These are phyloP conservation scores for Flagelloscypha sp. DNA, from an alignment of 768 basidiomycete species.

Conservation along the genomic window DNA sequence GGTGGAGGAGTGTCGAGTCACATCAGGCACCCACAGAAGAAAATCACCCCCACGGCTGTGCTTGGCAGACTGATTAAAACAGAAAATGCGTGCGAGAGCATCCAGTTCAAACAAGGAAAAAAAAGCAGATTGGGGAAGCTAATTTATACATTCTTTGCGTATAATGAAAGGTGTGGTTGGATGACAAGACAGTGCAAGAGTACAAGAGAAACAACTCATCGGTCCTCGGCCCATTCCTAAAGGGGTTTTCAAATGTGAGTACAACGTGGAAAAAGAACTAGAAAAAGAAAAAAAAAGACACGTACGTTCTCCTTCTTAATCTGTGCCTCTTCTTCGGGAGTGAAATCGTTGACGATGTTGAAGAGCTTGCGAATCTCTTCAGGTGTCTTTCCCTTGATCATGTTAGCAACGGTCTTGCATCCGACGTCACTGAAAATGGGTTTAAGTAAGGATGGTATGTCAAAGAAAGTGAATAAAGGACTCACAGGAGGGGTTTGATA, in stretches of 20 bases:
- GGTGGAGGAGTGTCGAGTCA: too few relatives aligned
- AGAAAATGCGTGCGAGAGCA: too few relatives aligned
- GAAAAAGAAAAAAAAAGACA: slow-evolving; percentile 15
- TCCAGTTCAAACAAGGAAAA: too few relatives aligned
- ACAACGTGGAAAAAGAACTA: slow-evolving; percentile 11
- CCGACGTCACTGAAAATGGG: slow-evolving; percentile 72
- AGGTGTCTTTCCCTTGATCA: slow-evolving; percentile 99
- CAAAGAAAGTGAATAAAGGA: slow-evolving; percentile 10
- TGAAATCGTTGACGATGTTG: slow-evolving; percentile 98
- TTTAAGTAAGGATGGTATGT: slow-evolving; percentile 4
- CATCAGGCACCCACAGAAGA: too few relatives aligned
- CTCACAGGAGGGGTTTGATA: slow-evolving; percentile 95
- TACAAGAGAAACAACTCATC: slow-evolving; percentile 37
- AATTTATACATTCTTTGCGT: too few relatives aligned
- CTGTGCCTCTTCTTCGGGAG: slow-evolving; percentile 98
- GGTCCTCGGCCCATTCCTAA: slow-evolving; percentile 94
- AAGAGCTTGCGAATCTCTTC: slow-evolving; percentile 98
- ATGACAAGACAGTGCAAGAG: slow-evolving; percentile 15
- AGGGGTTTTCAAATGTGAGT: too few relatives aligned
- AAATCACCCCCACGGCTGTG: too few relatives aligned
- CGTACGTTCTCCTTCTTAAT: slow-evolving; percentile 99
- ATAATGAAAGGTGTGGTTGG: too few relatives aligned
- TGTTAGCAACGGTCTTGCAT: slow-evolving; percentile 98
- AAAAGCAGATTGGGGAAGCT: too few relatives aligned
- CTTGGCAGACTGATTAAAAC: too few relatives aligned